phyloP scores from a whole-genome alignment of 2,329 filamentous ascomycete genomes.

The Metarhizium guizhouense region DNA sequence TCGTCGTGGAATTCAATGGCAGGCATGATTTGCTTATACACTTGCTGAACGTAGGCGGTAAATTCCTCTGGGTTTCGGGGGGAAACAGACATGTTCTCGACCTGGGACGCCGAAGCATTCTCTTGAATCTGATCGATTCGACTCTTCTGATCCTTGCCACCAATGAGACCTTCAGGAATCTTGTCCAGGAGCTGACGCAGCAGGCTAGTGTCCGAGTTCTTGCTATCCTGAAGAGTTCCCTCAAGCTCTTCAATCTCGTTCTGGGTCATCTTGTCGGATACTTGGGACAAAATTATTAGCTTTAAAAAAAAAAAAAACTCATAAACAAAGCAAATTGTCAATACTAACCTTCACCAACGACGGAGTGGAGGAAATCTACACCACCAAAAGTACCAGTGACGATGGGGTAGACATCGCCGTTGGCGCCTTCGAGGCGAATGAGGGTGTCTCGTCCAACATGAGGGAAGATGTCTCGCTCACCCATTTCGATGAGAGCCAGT shows the following conservation, averaged over 20 bases:
- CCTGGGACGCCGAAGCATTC: slow-evolving; percentile 65
- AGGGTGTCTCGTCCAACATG: slow-evolving; percentile 72
- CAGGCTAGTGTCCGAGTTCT: slow-evolving; percentile 59
- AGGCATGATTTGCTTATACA: slow-evolving; percentile 76
- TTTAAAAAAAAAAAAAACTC: not conserved
- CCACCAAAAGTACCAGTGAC: slow-evolving; percentile 91
- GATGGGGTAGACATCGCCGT: slow-evolving; percentile 63
- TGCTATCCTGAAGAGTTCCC: slow-evolving; percentile 61
- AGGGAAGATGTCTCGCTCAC: slow-evolving; percentile 73
- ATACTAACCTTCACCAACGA: slow-evolving; percentile 54
- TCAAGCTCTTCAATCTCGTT: slow-evolving; percentile 86
- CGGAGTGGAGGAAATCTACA: slow-evolving; percentile 88
- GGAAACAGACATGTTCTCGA: slow-evolving; percentile 64
- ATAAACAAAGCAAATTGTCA: not conserved
- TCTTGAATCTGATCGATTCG: slow-evolving; percentile 73
- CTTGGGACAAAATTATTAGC: slow-evolving; percentile 22
- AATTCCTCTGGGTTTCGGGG: slow-evolving; percentile 79
- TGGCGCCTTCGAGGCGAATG: slow-evolving; percentile 59
- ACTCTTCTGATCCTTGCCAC: slow-evolving; percentile 61
- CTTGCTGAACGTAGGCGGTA: slow-evolving; percentile 63
- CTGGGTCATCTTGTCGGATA: slow-evolving; percentile 84
- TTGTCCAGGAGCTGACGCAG: slow-evolving; percentile 73
- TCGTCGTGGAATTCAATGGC: slow-evolving; percentile 88
- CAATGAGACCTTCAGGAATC: slow-evolving; percentile 74
- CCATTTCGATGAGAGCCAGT: slow-evolving; percentile 78